Conservation (phyloP, 441 rosid genomes). For the Rhodomyrtus psidioides region DNA sequence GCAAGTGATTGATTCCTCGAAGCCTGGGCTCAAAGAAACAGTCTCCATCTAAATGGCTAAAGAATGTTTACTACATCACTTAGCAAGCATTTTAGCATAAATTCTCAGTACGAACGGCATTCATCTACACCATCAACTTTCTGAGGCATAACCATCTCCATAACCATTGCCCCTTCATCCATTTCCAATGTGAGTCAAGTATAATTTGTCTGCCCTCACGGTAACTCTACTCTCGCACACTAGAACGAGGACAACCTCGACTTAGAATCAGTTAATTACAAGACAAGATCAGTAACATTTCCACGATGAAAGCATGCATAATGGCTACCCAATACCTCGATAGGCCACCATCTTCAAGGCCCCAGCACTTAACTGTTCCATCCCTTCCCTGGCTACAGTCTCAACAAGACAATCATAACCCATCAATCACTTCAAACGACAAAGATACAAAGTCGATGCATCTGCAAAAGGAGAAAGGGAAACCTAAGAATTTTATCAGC, state of each 20-base stretch:
- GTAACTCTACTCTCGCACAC: neutral
- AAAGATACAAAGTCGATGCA: neutral
- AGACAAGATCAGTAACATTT: neutral
- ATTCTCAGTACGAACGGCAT: neutral
- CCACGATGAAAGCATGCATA: neutral
- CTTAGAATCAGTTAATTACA: neutral
- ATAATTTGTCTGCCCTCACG: neutral
- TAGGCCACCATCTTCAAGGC: slow-evolving; percentile 70
- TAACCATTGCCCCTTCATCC: neutral
- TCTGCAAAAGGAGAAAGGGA: neutral
- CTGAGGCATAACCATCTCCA: neutral
- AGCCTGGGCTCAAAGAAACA: neutral
- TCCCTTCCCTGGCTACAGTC: slow-evolving; percentile 79
- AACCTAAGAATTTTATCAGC: slow-evolving; percentile 68
- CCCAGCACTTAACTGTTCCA: slow-evolving; percentile 92
- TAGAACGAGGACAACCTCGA: neutral
- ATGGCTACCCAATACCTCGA: slow-evolving; percentile 38
- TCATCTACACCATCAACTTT: neutral
- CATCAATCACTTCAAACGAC: neutral
- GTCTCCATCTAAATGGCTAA: neutral
- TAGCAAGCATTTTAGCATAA: neutral
- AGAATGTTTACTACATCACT: neutral
- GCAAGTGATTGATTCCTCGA: neutral
- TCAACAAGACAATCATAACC: neutral
- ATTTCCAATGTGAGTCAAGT: neutral